These are phyloP conservation scores for Suhomyces canberraensis DNA, from an alignment of 805 yeast species.

Conservation along the genomic window DNA sequence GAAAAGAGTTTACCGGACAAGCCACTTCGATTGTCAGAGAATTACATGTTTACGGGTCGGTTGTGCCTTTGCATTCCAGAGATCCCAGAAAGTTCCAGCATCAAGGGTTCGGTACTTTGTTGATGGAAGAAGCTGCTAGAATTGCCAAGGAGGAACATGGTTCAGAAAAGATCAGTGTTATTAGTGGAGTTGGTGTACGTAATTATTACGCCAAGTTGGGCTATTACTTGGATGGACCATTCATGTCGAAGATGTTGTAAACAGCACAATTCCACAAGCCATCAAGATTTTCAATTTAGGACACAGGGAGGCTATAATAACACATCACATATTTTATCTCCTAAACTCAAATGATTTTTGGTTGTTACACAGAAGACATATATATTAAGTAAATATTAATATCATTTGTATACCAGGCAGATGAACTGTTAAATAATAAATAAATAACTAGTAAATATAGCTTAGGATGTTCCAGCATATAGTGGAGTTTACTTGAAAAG, in stretches of 20 bases:
- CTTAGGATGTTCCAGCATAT: too few relatives aligned
- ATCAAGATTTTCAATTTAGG: too few relatives aligned
- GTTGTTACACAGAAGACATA: too few relatives aligned
- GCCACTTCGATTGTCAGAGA: slow-evolving; percentile 95
- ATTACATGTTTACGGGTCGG: slow-evolving; percentile 95
- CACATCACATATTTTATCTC: too few relatives aligned
- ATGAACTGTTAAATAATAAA: too few relatives aligned
- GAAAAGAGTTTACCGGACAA: slow-evolving; percentile 81
- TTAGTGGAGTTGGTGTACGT: slow-evolving; percentile 96
- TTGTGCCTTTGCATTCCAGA: slow-evolving; percentile 91
- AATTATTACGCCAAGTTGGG: slow-evolving; percentile 93
- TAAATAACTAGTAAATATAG: too few relatives aligned
- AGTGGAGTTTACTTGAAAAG: too few relatives aligned
- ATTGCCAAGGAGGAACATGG: slow-evolving; percentile 96
- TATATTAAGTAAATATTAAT: too few relatives aligned
- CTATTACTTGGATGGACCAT: slow-evolving; percentile 91
- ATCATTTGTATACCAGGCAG: too few relatives aligned
- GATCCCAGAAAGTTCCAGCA: slow-evolving; percentile 98
- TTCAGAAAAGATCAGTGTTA: slow-evolving; percentile 84
- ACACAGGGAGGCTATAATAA: too few relatives aligned
- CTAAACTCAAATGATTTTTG: too few relatives aligned
- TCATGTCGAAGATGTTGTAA: slow-evolving; percentile 78
- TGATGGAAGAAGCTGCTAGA: slow-evolving; percentile 98
- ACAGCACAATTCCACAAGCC: too few relatives aligned
- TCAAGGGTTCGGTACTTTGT: slow-evolving; percentile 95